phyloP scores from a whole-genome alignment of 2,329 filamentous ascomycete genomes.

The Botryotinia narcissicola region DNA sequence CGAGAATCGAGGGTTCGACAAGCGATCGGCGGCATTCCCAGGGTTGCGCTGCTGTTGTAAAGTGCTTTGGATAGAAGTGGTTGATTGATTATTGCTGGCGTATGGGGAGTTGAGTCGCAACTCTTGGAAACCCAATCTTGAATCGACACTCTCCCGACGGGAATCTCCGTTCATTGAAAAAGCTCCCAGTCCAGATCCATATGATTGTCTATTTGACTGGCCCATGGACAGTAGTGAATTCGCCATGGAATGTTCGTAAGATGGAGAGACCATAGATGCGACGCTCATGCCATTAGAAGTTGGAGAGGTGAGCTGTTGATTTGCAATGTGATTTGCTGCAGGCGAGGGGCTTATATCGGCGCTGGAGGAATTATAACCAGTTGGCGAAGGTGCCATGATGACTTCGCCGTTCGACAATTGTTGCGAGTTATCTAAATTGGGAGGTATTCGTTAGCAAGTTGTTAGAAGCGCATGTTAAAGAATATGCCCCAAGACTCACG shows the following conservation, averaged over 20 bases:
- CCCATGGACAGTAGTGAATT: conserved; percentile 25
- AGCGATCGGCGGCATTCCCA: conserved; percentile 46
- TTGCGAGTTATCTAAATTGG: conserved; percentile 29
- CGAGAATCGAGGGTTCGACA: conserved; percentile 55
- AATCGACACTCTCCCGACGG: conserved; percentile 76
- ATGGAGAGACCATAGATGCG: conserved; percentile 63
- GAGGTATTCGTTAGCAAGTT: neutral
- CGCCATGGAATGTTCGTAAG: conserved; percentile 38
- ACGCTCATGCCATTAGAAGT: conserved; percentile 62
- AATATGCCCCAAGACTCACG: conserved; percentile 41
- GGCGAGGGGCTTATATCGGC: conserved; percentile 64
- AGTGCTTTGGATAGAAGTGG: conserved; percentile 69
- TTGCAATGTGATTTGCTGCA: conserved; percentile 44
- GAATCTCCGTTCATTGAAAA: conserved; percentile 44
- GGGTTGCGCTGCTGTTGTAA: conserved; percentile 66
- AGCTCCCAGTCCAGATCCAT: conserved; percentile 20
- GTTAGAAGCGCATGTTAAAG: neutral
- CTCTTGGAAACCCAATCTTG: conserved; percentile 71
- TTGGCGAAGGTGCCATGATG: conserved; percentile 24
- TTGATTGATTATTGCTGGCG: conserved; percentile 73
- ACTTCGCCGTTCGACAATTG: conserved; percentile 28
- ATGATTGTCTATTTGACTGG: conserved; percentile 29
- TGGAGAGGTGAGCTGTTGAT: conserved; percentile 55
- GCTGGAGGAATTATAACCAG: conserved; percentile 47
- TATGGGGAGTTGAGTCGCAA: conserved; percentile 71